phyloP scores from a whole-genome alignment of 805 yeast species.

The Candida ovalis region DNA sequence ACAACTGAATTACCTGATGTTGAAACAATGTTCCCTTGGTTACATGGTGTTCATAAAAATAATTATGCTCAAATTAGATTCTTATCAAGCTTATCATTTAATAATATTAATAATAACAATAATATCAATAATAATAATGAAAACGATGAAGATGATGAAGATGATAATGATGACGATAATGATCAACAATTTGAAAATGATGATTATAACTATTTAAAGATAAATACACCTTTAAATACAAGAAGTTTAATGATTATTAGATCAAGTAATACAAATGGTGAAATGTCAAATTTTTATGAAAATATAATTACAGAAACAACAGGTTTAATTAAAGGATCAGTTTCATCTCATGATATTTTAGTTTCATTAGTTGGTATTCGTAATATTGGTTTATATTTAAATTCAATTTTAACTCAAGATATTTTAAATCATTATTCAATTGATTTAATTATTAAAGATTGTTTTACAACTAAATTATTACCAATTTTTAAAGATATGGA shows the following conservation, averaged over 20 bases:
- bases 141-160: slow-evolving; percentile 2
- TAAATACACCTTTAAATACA: slow-evolving; percentile 20
- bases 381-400: slow-evolving; percentile 25
- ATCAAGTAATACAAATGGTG: slow-evolving; percentile 27
- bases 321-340: slow-evolving; percentile 51
- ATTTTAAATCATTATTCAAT: slow-evolving; percentile 19
- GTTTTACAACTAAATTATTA: slow-evolving; percentile 37
- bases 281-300: slow-evolving; percentile 26
- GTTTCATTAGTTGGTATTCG: slow-evolving; percentile 36
- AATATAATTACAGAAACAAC: slow-evolving; percentile 35
- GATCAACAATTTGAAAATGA: neutral
- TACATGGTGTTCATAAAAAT: slow-evolving; percentile 67
- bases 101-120: neutral
- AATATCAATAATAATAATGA: neutral
- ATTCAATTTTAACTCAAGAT: slow-evolving; percentile 24
- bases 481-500: slow-evolving; percentile 60
- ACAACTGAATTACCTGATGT: slow-evolving; percentile 54
- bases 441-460: slow-evolving; percentile 38
- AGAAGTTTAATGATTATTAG: slow-evolving; percentile 30
- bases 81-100: slow-evolving; percentile 26
- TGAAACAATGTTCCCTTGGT: slow-evolving; percentile 79
- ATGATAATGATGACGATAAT: too few relatives aligned
- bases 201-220: neutral
- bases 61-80: slow-evolving; percentile 53
- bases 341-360: slow-evolving; percentile 51